phyloP scores from a whole-genome alignment of 192 early-diverging fungal genomes.

The Backusella westeae region DNA sequence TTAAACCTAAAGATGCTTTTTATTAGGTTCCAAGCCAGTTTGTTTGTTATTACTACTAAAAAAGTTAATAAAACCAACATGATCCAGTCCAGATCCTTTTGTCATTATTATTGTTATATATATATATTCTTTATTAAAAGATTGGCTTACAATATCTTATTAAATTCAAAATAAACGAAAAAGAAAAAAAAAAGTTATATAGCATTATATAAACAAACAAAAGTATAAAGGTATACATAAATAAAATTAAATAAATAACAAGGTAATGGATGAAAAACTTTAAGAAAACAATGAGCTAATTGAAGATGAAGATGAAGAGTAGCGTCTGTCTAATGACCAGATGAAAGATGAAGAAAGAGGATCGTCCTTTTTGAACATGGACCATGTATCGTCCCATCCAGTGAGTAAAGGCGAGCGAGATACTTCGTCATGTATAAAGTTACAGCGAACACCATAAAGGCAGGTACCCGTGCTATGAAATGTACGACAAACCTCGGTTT shows the following conservation, averaged over 20 bases:
- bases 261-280: not conserved
- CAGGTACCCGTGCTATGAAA: slow-evolving; percentile 88
- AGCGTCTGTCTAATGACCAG: slow-evolving; percentile 6
- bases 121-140: not conserved
- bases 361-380: not conserved
- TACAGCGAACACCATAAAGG: slow-evolving; percentile 93
- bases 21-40: not conserved
- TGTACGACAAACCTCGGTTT: slow-evolving; percentile 92
- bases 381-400: not conserved
- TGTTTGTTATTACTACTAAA: not conserved
- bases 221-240: not conserved
- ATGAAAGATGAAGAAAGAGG: not conserved
- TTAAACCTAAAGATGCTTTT: not conserved
- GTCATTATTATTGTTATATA: not conserved
- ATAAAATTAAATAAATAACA: not conserved
- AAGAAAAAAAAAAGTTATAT: not conserved
- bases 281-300: not conserved
- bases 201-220: not conserved
- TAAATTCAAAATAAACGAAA: not conserved
- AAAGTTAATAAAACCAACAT: too few relatives aligned
- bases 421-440: slow-evolving; percentile 79
- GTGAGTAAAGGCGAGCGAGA: not conserved
- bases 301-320: slow-evolving; percentile 12
- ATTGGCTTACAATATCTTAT: not conserved
- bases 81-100: not conserved